Base-by-base conservation (phyloP, 352 stramenopile species). In the Phytophthora pini region DNA sequence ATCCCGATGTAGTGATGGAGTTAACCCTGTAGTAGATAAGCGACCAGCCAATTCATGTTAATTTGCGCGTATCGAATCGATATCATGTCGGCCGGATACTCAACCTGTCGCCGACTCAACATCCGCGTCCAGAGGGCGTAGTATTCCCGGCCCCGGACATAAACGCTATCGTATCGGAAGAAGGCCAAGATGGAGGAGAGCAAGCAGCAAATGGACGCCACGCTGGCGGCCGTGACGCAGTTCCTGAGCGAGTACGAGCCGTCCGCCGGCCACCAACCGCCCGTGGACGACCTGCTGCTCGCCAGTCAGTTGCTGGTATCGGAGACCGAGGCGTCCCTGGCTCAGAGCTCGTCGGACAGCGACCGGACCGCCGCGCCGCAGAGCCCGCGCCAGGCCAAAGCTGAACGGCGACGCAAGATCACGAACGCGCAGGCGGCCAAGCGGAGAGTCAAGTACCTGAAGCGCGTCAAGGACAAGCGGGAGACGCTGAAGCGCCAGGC, bases 371-470 rank as follows among this genome's bases (percentile, higher is more conserved):
- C 36, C 12, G 11, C 20, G 22, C 43, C 31, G n/a, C 32, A n/a
- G 29, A 61, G 13, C 8, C 20, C 50, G 34, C 43, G 27, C 4
- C 40, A 31, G 26, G 22, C 44, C 3, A 46, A 45, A 29, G 61
- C 64, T n/a, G 64, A 72, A 15, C 34, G 60, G 26, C 58, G 53
- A n/a, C 64, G 64, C 29, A 56, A 61, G 36, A 67, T 72, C 57
- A 66, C 57, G 17, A 72, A 72, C 39, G 64, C 64, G 5, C 64
- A 72, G 52, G 34, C 65, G 12, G 65, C 66, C 53, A 74, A 74
- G 53, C 47, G 60, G 15, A 34, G 66, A 10, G 54, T 70, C 46
- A 67, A 61, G 26, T 67, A 73, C 20, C 68, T 65, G 12, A 61
- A 68, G 38, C 57, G 68, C 7, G 56, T 73, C 36, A 68, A 73